Conservation (phyloP, 2,329 filamentous ascomycete species). For the Ilyonectria destructans region DNA sequence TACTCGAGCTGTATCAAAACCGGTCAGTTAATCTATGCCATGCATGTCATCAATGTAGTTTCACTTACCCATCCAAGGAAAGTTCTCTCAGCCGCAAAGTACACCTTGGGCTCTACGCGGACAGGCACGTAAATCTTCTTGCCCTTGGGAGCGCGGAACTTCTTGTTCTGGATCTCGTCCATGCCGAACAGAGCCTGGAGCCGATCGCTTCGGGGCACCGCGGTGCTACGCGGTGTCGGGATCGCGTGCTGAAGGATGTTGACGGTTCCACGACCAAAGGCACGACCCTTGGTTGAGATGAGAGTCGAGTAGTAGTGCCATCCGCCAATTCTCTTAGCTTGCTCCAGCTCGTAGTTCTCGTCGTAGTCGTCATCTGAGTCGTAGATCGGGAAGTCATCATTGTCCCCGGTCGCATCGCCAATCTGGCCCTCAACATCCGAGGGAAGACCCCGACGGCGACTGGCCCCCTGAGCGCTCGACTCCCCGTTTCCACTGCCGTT, state of each 20-base stretch:
- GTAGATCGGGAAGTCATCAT: constrained; percentile 88
- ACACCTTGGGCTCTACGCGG: constrained; percentile 97
- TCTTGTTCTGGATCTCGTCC: constrained; percentile 70
- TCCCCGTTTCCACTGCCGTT: constrained; percentile 52
- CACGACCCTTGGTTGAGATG: constrained; percentile 62
- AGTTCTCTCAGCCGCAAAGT: constrained; percentile 95
- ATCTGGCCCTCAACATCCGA: constrained; percentile 89
- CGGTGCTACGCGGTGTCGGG: constrained; percentile 70
- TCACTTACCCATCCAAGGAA: constrained; percentile 90
- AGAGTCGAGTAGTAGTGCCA: constrained; percentile 81
- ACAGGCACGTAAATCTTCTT: constrained; percentile 97
- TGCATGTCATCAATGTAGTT: not conserved
- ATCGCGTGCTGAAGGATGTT: constrained; percentile 66
- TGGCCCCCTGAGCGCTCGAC: constrained; percentile 56
- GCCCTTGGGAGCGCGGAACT: constrained; percentile 82
- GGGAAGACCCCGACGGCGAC: constrained; percentile 61
- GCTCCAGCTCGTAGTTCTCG: constrained; percentile 82
- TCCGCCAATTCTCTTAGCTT: constrained; percentile 83
- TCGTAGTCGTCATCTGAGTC: constrained; percentile 88
- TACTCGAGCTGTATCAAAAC: constrained; percentile 81
- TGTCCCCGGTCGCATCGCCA: constrained; percentile 69
- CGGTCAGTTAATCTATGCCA: constrained; percentile 11
- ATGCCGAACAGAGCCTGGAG: constrained; percentile 69
- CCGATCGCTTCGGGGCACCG: constrained; percentile 72
- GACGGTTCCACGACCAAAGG: constrained; percentile 61